These are phyloP conservation scores for Ustilago loliicola DNA, from an alignment of 1,284 basidiomycete species.

Conservation along the genomic window DNA sequence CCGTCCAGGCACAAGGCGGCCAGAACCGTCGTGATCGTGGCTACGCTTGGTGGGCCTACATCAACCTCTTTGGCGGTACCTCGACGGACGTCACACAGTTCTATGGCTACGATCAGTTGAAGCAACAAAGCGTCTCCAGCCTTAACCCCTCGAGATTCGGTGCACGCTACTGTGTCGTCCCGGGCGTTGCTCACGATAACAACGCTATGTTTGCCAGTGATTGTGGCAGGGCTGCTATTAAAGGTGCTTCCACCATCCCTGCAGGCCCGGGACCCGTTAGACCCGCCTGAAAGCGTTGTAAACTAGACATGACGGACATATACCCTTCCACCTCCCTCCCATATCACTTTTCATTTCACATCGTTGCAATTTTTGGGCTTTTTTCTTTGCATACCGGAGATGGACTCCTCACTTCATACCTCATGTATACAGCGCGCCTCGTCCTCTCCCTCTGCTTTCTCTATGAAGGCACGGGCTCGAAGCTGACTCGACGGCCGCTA, in stretches of 20 bases:
- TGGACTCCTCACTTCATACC: neutral
- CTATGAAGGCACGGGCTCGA: neutral
- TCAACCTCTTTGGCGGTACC: conserved; percentile 57
- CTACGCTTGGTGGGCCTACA: conserved; percentile 59
- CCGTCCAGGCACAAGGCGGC: conserved; percentile 51
- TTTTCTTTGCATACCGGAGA: neutral
- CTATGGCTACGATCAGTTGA: conserved; percentile 33
- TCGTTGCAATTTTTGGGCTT: neutral
- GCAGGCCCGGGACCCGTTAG: conserved; percentile 10
- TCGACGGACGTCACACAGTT: conserved; percentile 44
- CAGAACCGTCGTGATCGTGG: conserved; percentile 57
- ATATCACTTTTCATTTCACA: no score
- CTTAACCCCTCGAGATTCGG: conserved; percentile 18
- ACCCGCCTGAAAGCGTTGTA: no score
- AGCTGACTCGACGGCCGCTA: conserved; percentile 5
- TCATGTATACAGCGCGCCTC: conserved; percentile 3
- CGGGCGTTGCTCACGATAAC: conserved; percentile 34
- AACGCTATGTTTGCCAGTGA: conserved; percentile 41
- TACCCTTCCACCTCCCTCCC: no score
- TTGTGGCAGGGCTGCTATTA: conserved; percentile 42
- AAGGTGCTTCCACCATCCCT: conserved; percentile 16
- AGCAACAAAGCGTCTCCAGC: conserved; percentile 7
- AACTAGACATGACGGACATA: no score
- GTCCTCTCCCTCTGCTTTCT: neutral
- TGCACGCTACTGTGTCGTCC: conserved; percentile 27